phyloP scores from a whole-genome alignment of 495 filamentous ascomycete genomes.

The Talaromyces stipitatus region DNA sequence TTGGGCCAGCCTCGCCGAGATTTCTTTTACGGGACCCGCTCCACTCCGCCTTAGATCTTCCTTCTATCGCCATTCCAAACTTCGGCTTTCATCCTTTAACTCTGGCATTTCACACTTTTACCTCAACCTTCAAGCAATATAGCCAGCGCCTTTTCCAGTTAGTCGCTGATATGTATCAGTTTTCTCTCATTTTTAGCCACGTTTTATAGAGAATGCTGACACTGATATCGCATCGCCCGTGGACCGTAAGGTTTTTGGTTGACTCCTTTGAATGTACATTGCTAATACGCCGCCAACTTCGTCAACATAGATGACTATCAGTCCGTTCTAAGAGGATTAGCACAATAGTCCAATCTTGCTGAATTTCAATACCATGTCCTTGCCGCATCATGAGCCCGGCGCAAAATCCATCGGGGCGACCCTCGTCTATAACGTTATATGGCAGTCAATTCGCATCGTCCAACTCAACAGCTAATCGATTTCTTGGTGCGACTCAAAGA shows the following conservation, averaged over 20 bases:
- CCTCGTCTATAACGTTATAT: background rate
- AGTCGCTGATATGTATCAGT: background rate
- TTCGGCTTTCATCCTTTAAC: too few relatives aligned
- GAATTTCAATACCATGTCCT: constrained; percentile 7
- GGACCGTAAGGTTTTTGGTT: background rate
- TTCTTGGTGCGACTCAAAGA: constrained; percentile 57
- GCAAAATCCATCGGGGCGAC: constrained; percentile 7
- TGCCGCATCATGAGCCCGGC: constrained; percentile 6
- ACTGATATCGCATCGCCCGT: background rate
- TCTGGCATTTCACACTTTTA: too few relatives aligned
- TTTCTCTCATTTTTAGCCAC: background rate
- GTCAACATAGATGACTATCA: background rate
- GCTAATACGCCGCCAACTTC: background rate
- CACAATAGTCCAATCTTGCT: background rate
- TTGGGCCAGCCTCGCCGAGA: background rate
- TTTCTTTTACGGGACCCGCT: background rate
- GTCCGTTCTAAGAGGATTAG: background rate
- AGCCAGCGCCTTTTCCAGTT: background rate
- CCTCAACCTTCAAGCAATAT: background rate
- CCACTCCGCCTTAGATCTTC: background rate
- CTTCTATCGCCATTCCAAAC: background rate
- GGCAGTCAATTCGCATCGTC: constrained; percentile 41
- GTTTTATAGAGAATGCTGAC: background rate
- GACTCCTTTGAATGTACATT: background rate
- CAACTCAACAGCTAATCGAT: constrained; percentile 62